A percentile compares a stretch with the other conserved stretches of the same genome.
Conservation (phyloP, 208 protist genomes). For the Zelonia costaricensis region DNA sequence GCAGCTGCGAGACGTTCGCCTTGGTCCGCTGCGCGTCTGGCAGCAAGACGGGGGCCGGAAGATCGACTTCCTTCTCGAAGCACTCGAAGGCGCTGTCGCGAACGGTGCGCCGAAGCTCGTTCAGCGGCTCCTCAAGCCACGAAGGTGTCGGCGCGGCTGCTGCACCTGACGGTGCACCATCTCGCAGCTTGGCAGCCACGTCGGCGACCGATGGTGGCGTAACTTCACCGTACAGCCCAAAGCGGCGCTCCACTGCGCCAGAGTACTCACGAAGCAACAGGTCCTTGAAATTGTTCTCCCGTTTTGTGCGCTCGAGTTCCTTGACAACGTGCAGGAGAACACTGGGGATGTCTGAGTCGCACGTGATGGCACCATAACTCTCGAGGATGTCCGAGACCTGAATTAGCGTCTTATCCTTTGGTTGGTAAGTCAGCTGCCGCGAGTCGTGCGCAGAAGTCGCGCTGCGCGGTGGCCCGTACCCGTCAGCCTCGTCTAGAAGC, state of each 20-base stretch:
- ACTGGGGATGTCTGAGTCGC: slow-evolving; percentile 31
- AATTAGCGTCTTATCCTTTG: slow-evolving; percentile 18
- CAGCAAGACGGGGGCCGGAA: slow-evolving; percentile 11
- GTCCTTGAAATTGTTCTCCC: slow-evolving; percentile 43
- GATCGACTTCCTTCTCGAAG: slow-evolving; percentile 7
- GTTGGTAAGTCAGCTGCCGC: not conserved
- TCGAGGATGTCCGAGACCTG: slow-evolving; percentile 69
- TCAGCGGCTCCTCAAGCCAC: slow-evolving; percentile 28
- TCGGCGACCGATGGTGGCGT: slow-evolving; percentile 25
- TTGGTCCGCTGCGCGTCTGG: slow-evolving; percentile 14
- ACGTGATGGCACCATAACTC: slow-evolving; percentile 36
- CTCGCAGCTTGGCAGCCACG: slow-evolving; percentile 10
- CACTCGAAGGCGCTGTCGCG: not conserved
- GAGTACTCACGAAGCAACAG: slow-evolving; percentile 58
- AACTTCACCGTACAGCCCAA: slow-evolving; percentile 48
- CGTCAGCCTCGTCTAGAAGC: slow-evolving; percentile 15
- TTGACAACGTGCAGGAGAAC: slow-evolving; percentile 49
- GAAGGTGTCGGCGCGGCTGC: not conserved
- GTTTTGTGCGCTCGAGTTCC: slow-evolving; percentile 50
- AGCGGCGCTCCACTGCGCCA: slow-evolving; percentile 28
- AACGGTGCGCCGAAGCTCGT: slow-evolving; percentile 4
- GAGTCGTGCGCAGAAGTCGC: slow-evolving; percentile 1
- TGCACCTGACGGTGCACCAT: not conserved
- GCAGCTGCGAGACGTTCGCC: slow-evolving; percentile 11
- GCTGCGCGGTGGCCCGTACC: not conserved